A percentile compares a stretch with the other conserved stretches of the same genome.
phyloP scores from a whole-genome alignment of 129 eudicot genomes.

The Rutidosis leptorrhynchoides region DNA sequence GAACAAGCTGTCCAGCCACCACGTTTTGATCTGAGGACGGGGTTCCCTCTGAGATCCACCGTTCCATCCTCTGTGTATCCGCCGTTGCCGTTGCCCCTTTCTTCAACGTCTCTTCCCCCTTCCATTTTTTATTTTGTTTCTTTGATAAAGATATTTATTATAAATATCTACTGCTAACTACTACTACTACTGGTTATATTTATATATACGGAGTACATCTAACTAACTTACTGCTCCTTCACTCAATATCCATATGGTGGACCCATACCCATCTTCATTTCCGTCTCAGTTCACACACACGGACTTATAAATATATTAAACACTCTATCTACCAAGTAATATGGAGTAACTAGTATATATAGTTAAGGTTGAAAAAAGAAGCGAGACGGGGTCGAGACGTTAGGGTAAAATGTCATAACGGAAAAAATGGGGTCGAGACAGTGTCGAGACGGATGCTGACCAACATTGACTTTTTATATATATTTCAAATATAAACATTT shows the following conservation, averaged over 20 bases:
- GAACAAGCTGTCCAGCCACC: slow-evolving; percentile 88
- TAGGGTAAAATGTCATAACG: too few species aligned
- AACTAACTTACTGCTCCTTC: neutral
- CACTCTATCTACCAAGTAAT: too few species aligned
- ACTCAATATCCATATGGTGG: neutral
- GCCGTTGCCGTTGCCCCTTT: slow-evolving; percentile 14
- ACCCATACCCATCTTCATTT: neutral
- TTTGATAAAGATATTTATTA: neutral
- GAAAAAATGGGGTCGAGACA: too few species aligned
- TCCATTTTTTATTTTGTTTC: neutral
- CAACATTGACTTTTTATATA: too few species aligned
- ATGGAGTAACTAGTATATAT: too few species aligned
- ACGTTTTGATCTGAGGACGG: slow-evolving; percentile 62
- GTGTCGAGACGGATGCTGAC: too few species aligned
- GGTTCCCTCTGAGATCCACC: slow-evolving; percentile 78
- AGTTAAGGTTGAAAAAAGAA: too few species aligned
- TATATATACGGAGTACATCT: neutral
- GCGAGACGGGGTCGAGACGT: too few species aligned
- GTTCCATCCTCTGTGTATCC: slow-evolving; percentile 81
- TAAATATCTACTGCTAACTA: neutral
- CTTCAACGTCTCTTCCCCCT: slow-evolving; percentile 3
- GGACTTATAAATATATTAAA: too few species aligned
- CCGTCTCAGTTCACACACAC: neutral
- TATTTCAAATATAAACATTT: too few species aligned
- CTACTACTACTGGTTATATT: too few species aligned